Base-by-base conservation (phyloP, 1,284 basidiomycete genomes). In the Ustilago tritici region DNA sequence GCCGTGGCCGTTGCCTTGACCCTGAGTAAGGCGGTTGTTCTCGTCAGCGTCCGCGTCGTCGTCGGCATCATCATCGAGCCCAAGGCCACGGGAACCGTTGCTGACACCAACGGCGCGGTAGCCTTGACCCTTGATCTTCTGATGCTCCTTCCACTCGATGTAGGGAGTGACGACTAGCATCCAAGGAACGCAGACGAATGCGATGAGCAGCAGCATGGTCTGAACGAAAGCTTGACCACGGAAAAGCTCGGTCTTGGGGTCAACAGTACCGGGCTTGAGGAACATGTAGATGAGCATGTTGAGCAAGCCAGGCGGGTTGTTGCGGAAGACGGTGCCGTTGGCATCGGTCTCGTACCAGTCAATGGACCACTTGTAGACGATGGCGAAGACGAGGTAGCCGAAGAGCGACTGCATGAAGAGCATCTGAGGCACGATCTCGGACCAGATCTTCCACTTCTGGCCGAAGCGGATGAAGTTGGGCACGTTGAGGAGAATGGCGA, bases 371-470 rank as follows among this genome's bases (percentile, higher is more conserved):
- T 99, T 99, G 92, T 96, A 96, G 47, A 99, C 87, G 87, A 99
- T 98, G 87, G 94, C 95, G 67, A 97, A 80, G 71, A 94, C 93
- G 56, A 99, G 91, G 87, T 99, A 99, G 47, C 96, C 96, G 82
- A 99, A 99, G 87, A 99, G 96, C 36, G 92, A 95, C 87, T 97
- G 93, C 83, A 99, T 89, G 90, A 99, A 99, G 79, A 99, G 91
- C 89, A 99, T 93, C 88, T 98, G 95, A 49, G 97, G 96, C 71
- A 99, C 89, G 87, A 98, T 98, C 87, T 98, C 96, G 83, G 93
- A 92, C 87, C 92, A 96, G 82, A 99, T 93, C 81, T 94, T 93
- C 79, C 91, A 87, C 55, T 89, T 89, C 58, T 94, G 92, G 86
- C 93, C 95, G 89, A 98, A 98, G 87, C 91, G 94, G 82, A 98